Evolutionary conservation across 805 yeast species (phyloP).

Genomic region (Ascoidea asiatica): DNA sequence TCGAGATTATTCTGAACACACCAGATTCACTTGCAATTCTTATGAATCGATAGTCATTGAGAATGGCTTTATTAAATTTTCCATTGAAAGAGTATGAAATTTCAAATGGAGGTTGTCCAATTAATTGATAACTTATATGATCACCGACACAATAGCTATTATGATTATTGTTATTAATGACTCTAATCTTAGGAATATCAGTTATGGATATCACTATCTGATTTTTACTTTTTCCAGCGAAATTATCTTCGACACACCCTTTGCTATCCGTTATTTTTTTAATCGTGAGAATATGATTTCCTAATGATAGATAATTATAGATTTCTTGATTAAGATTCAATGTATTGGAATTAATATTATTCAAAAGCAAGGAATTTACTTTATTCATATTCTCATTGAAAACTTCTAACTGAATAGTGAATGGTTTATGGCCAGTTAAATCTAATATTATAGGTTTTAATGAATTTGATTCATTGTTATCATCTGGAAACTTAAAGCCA

Average conservation of each 20-base stretch:
- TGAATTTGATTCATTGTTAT: conserved; percentile 19
- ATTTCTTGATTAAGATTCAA: conserved; percentile 26
- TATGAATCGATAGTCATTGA: conserved; percentile 29
- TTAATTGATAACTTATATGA: conserved; percentile 58
- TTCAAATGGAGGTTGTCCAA: conserved; percentile 71
- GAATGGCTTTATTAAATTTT: conserved; percentile 40
- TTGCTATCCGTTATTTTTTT: conserved; percentile 48
- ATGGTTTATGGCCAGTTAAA: conserved; percentile 52
- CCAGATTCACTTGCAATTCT: conserved; percentile 81
- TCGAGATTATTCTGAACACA: conserved; percentile 44
- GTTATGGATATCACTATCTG: conserved; percentile 47
- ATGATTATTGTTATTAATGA: conserved; percentile 27
- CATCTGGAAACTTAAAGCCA: conserved; percentile 21
- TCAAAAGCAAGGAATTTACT: conserved; percentile 30
- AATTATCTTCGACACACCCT: conserved; percentile 46
- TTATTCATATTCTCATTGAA: conserved; percentile 48
- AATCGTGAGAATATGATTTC: conserved; percentile 52
- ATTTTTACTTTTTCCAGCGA: conserved; percentile 23
- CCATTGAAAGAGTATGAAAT: conserved; percentile 66
- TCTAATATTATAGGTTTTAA: conserved; percentile 40
- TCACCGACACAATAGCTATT: conserved; percentile 97
- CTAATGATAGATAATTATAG: conserved; percentile 45
- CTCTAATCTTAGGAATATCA: conserved; percentile 59
- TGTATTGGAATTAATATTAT: conserved; percentile 23
- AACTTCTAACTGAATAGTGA: conserved; percentile 39